Evolutionary conservation across 2,329 filamentous ascomycete genomes (phyloP).

Genomic region (Dothideomycetidae sp.): DNA sequence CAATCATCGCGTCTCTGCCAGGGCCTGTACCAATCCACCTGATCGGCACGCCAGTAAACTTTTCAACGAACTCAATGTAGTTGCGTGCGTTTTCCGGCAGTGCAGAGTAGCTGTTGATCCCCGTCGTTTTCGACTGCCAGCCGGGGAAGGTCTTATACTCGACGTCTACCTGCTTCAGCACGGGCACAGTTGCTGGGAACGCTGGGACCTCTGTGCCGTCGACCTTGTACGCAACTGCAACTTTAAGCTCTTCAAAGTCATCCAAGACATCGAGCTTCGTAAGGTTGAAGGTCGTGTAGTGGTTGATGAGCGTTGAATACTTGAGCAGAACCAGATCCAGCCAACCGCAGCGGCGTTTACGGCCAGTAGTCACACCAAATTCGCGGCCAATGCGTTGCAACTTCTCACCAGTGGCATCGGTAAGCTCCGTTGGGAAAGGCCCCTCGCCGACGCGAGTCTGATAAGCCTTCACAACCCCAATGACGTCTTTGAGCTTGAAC

Average conservation of each 20-base stretch:
- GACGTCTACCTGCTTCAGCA: constrained; percentile 46
- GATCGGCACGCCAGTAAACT: constrained; percentile 48
- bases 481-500: constrained; percentile 44
- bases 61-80: constrained; percentile 55
- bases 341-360: constrained; percentile 49
- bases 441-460: constrained; percentile 45
- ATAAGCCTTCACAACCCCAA: constrained; percentile 55
- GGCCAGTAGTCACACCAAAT: constrained; percentile 43
- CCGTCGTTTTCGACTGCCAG: constrained; percentile 52
- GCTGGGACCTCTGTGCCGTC: constrained; percentile 42
- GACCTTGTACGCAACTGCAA: constrained; percentile 55
- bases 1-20: constrained; percentile 50
- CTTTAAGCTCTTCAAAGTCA: constrained; percentile 58
- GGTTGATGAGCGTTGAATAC: constrained; percentile 50
- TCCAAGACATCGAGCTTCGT: constrained; percentile 60
- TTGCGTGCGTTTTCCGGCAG: constrained; percentile 49
- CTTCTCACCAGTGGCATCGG: constrained; percentile 42
- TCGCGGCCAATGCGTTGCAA: constrained; percentile 43
- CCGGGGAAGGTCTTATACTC: constrained; percentile 55
- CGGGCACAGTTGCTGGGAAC: constrained; percentile 50
- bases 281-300: constrained; percentile 51
- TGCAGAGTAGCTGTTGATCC: constrained; percentile 44
- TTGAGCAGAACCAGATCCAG: constrained; percentile 55
- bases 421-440: constrained; percentile 54
- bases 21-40: constrained; percentile 55